phyloP scores from a whole-genome alignment of 345 rosid species.

The Salix arbutifolia region DNA sequence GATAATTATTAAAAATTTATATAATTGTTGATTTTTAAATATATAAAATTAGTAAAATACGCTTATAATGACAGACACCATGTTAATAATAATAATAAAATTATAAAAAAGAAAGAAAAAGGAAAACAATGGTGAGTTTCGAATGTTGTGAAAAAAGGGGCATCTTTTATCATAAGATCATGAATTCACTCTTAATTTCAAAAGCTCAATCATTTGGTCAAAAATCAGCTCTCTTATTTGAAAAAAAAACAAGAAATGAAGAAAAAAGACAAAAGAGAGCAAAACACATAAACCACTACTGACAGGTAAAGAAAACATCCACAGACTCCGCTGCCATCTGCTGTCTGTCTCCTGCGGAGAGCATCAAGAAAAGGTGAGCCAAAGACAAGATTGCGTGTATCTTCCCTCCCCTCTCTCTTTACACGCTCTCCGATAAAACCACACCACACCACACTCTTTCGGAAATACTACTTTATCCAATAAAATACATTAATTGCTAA shows the following conservation, averaged over 20 bases:
- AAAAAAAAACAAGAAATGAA: background rate
- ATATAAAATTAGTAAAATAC: too few species aligned
- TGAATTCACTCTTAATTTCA: too few species aligned
- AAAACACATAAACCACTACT: too few species aligned
- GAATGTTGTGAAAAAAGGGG: background rate
- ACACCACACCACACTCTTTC: background rate
- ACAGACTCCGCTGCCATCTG: background rate
- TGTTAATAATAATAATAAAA: background rate
- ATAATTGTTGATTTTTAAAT: too few species aligned
- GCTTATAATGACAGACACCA: too few species aligned
- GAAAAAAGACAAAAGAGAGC: background rate
- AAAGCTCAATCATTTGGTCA: background rate
- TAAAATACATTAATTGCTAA: too few species aligned
- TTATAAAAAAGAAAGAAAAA: background rate
- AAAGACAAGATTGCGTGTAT: conserved; percentile 27
- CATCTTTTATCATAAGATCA: too few species aligned
- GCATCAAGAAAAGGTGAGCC: conserved; percentile 41
- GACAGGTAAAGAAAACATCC: background rate
- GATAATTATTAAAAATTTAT: too few species aligned
- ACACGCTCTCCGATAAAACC: conserved; percentile 27
- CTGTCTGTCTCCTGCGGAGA: background rate
- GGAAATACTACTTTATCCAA: too few species aligned
- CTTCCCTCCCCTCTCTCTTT: conserved; percentile 1
- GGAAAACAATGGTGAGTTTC: background rate
- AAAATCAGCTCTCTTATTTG: background rate